These are phyloP conservation scores for Penicillium sp. DNA, from an alignment of 2,329 filamentous ascomycete genomes.

Conservation along the genomic window DNA sequence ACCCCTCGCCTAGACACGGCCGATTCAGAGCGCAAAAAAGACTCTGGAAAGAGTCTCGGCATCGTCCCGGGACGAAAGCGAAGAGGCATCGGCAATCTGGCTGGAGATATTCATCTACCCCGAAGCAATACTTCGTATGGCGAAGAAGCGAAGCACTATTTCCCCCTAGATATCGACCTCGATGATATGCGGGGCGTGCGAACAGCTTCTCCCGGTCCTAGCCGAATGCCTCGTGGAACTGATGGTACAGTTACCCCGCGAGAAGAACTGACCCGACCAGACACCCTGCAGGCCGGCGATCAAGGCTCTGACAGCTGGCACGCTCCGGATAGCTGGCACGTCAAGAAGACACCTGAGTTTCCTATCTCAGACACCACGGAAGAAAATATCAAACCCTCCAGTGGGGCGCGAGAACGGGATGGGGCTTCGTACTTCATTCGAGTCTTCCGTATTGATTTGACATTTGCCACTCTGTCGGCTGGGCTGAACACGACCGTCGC, in stretches of 20 bases:
- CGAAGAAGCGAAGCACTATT: constrained; percentile 62
- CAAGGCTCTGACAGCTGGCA: constrained; percentile 67
- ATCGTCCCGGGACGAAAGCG: constrained; percentile 40
- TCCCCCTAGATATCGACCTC: constrained; percentile 83
- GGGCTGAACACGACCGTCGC: constrained; percentile 80
- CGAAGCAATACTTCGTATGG: constrained; percentile 46
- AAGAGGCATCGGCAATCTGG: constrained; percentile 35
- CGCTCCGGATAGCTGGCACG: constrained; percentile 95
- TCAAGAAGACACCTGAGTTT: constrained; percentile 63
- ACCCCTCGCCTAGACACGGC: constrained; percentile 30
- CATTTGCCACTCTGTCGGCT: constrained; percentile 90
- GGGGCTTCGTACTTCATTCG: constrained; percentile 84
- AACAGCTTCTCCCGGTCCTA: constrained; percentile 74
- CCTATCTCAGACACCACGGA: constrained; percentile 17
- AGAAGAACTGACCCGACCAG: constrained; percentile 34
- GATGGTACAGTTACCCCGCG: constrained; percentile 38
- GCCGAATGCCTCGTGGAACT: constrained; percentile 53
- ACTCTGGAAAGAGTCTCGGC: constrained; percentile 37
- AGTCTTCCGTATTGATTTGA: constrained; percentile 90
- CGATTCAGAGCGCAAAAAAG: constrained; percentile 45
- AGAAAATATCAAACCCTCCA: background rate
- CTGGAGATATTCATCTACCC: constrained; percentile 26
- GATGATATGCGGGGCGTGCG: constrained; percentile 83
- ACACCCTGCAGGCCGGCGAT: constrained; percentile 49
- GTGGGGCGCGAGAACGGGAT: constrained; percentile 64